phyloP scores from a whole-genome alignment of 2,329 filamentous ascomycete species.

The Lecanicillium sp. region DNA sequence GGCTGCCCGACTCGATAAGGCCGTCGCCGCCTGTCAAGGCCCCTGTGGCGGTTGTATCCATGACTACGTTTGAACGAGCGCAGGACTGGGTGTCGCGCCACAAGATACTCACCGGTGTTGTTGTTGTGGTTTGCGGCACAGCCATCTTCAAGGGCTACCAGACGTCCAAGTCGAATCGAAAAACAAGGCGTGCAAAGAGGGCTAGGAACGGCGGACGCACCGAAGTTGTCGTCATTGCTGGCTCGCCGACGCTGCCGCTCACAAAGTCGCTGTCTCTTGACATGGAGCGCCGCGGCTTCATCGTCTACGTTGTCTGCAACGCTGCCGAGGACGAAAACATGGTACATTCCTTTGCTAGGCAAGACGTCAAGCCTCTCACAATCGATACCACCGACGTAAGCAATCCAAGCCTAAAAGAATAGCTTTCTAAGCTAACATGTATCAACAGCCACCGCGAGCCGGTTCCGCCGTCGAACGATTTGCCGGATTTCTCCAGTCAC shows the following conservation, averaged over 20 bases:
- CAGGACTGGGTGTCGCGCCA: slow-evolving; percentile 67
- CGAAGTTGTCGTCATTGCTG: slow-evolving; percentile 82
- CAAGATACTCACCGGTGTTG: slow-evolving; percentile 62
- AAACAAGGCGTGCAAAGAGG: slow-evolving; percentile 65
- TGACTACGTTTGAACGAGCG: slow-evolving; percentile 39
- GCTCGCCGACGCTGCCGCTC: slow-evolving; percentile 76
- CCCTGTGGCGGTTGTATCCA: slow-evolving; percentile 23
- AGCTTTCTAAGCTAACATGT: background rate
- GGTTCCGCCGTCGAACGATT: slow-evolving; percentile 65
- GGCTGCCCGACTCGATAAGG: slow-evolving; percentile 64
- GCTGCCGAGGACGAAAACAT: slow-evolving; percentile 77
- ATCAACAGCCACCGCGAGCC: slow-evolving; percentile 53
- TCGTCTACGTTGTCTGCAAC: slow-evolving; percentile 84
- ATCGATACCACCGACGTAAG: slow-evolving; percentile 75
- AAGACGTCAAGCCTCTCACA: slow-evolving; percentile 73
- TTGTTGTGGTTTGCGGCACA: slow-evolving; percentile 66
- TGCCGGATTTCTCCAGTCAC: slow-evolving; percentile 59
- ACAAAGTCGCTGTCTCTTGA: slow-evolving; percentile 78
- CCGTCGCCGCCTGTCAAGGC: slow-evolving; percentile 40
- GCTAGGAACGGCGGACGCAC: slow-evolving; percentile 75
- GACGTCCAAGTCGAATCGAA: slow-evolving; percentile 49
- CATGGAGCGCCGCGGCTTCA: slow-evolving; percentile 82
- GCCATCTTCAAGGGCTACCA: slow-evolving; percentile 43
- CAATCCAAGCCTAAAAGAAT: background rate
- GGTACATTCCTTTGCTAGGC: slow-evolving; percentile 66